Conservation (phyloP, 306 rosid genomes). For the Rosa rugosa region DNA sequence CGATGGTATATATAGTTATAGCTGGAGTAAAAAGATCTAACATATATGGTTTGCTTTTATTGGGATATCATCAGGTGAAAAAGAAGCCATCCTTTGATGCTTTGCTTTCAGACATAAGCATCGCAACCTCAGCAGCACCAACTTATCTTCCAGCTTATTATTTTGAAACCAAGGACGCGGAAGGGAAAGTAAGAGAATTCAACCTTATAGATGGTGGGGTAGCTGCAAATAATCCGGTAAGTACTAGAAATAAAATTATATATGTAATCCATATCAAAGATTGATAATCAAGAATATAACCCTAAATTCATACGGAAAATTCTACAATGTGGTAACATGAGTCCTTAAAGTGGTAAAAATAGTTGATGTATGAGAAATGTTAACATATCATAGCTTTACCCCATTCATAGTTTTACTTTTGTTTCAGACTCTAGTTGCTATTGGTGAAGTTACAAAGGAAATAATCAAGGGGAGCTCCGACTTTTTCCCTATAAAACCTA, state of each 20-base stretch:
- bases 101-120: conserved; percentile 53
- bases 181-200: conserved; percentile 33
- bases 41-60: neutral
- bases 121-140: conserved; percentile 74
- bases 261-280: neutral
- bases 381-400: no score
- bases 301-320: neutral
- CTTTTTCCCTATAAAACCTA: conserved; percentile 30
- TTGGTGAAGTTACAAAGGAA: conserved; percentile 50
- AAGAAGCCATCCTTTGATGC: conserved; percentile 31
- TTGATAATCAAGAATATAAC: neutral
- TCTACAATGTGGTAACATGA: no score
- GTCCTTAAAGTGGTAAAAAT: no score
- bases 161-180: conserved; percentile 36
- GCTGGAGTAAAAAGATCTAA: neutral
- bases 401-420: neutral
- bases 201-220: conserved; percentile 69
- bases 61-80: conserved; percentile 31
- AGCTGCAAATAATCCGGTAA: conserved; percentile 74
- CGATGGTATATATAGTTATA: neutral
- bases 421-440: conserved; percentile 49
- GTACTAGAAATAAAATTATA: neutral
- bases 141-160: conserved; percentile 71
- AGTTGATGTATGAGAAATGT: no score
- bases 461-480: conserved; percentile 18